A percentile compares a stretch with the other conserved stretches of the same genome.
Conservation (phyloP, 805 yeast genomes). For the Yueomyces sinensis region DNA sequence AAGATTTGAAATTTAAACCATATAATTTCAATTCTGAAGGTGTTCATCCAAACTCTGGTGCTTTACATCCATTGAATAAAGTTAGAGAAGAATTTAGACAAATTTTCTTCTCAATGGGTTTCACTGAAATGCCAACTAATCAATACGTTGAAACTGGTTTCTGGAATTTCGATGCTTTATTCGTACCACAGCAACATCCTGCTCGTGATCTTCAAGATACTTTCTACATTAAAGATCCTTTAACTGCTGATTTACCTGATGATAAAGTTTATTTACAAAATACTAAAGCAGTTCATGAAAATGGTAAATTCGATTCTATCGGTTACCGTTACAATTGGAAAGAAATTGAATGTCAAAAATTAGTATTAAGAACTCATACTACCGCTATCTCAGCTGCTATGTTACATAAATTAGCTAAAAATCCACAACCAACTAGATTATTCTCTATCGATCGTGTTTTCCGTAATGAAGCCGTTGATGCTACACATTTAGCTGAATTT, state of each 20-base stretch:
- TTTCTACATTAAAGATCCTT: constrained; percentile 91
- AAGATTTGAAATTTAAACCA: constrained; percentile 74
- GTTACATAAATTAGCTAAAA: constrained; percentile 75
- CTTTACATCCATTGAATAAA: constrained; percentile 91
- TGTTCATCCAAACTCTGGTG: constrained; percentile 72
- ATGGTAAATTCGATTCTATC: constrained; percentile 84
- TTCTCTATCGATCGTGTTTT: constrained; percentile 96
- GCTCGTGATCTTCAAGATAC: constrained; percentile 99
- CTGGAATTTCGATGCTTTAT: constrained; percentile 97
- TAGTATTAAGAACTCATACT: constrained; percentile 94
- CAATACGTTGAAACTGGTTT: constrained; percentile 97
- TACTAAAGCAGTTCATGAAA: constrained; percentile 73
- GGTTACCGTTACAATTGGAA: constrained; percentile 99
- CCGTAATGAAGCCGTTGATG: constrained; percentile 99
- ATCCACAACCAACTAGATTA: constrained; percentile 81
- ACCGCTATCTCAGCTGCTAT: constrained; percentile 86
- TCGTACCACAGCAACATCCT: constrained; percentile 98
- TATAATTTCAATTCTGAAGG: constrained; percentile 97
- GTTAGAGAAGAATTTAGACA: constrained; percentile 97
- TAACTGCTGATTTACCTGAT: constrained; percentile 64
- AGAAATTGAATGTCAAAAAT: constrained; percentile 74
- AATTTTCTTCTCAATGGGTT: constrained; percentile 95
- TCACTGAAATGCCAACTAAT: constrained; percentile 97
- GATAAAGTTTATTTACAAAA: constrained; percentile 70
- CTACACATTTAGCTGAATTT: constrained; percentile 97